phyloP scores from a whole-genome alignment of 345 rosid species.

The Euphorbia tirucalli region DNA sequence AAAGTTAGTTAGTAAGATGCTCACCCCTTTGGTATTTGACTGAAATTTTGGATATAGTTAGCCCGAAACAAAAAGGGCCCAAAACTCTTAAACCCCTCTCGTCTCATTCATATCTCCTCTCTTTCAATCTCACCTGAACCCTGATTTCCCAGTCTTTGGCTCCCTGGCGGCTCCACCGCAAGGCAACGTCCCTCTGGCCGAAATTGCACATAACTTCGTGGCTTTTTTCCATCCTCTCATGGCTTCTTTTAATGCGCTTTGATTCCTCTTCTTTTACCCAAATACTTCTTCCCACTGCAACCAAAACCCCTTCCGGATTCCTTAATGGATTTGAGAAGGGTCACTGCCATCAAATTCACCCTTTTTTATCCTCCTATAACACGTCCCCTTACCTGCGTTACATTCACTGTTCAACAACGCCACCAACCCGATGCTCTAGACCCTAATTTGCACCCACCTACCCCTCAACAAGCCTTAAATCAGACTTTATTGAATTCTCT shows the following conservation, averaged over 20 bases:
- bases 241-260: background rate
- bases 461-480: constrained; percentile 26
- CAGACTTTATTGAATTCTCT: constrained; percentile 37
- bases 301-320: background rate
- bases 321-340: constrained; percentile 59
- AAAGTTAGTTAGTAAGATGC: too few species aligned
- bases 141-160: too few species aligned
- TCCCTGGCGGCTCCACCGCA: too few species aligned
- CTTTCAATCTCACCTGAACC: too few species aligned
- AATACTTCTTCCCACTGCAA: background rate
- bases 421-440: background rate
- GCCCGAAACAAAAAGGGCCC: too few species aligned
- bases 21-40: too few species aligned
- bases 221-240: background rate
- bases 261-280: background rate
- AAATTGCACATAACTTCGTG: too few species aligned
- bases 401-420: constrained; percentile 19
- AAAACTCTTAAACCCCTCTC: too few species aligned
- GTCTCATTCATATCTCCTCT: too few species aligned
- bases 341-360: constrained; percentile 28
- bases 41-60: too few species aligned
- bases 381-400: constrained; percentile 41
- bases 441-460: background rate
- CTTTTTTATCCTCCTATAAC: constrained; percentile 27
- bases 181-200: too few species aligned